Conservation (phyloP, 257 asterid genomes). For the Forsythia viridissima region DNA sequence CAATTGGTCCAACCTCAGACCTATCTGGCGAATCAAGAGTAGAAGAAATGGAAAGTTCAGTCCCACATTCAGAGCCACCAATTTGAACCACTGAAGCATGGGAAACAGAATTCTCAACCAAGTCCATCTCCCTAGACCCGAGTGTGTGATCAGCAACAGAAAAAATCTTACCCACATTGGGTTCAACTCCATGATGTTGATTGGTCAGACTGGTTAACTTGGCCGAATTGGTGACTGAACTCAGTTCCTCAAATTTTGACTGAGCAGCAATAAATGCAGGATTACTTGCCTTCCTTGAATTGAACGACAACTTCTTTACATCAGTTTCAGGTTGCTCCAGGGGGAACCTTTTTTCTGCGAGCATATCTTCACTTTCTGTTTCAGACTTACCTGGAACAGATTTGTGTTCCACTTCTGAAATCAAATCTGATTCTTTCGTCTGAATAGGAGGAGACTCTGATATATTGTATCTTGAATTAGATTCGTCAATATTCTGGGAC, state of each 20-base stretch:
- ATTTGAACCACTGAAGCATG: constrained; percentile 42
- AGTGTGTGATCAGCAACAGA: constrained; percentile 38
- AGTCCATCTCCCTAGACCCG: constrained; percentile 38
- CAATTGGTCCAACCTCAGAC: constrained; percentile 51
- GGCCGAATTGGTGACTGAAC: constrained; percentile 43
- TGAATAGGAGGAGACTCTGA: constrained; percentile 12
- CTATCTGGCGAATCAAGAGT: constrained; percentile 86
- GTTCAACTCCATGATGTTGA: constrained; percentile 45
- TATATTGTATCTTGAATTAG: constrained; percentile 22
- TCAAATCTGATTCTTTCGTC: not conserved
- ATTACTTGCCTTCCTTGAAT: constrained; percentile 59
- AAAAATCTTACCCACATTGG: constrained; percentile 37
- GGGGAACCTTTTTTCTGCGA: constrained; percentile 22
- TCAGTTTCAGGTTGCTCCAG: constrained; percentile 51
- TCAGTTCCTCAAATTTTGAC: constrained; percentile 79
- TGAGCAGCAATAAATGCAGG: constrained; percentile 91
- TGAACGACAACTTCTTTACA: constrained; percentile 27
- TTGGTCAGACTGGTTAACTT: constrained; percentile 36
- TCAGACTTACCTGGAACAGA: constrained; percentile 35
- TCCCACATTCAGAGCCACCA: constrained; percentile 83
- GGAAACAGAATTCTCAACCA: constrained; percentile 39
- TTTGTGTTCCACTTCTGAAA: constrained; percentile 31
- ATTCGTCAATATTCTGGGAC: constrained; percentile 30
- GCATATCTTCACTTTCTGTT: constrained; percentile 29
- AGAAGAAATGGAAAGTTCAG: constrained; percentile 81